Conservation (phyloP, 225 moss, liverwort and hornwort genomes). For the Ulota crispa region DNA sequence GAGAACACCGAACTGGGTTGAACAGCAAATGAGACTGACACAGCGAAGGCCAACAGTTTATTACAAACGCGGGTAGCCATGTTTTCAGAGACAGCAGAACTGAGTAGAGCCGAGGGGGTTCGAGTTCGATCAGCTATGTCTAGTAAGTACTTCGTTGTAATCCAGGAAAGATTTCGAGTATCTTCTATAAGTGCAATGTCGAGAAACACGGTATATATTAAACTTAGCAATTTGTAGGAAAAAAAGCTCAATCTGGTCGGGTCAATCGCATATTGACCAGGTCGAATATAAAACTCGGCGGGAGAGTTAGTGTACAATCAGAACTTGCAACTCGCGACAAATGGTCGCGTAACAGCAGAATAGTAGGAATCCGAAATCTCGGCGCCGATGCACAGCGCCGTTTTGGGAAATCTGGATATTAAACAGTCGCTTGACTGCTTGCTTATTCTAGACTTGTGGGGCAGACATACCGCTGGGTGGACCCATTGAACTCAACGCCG, state of each 20-base stretch:
- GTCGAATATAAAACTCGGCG: constrained; percentile 21
- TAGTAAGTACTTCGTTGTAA: background rate
- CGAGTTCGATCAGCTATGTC: background rate
- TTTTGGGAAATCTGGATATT: background rate
- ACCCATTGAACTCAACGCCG: background rate
- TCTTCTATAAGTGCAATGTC: background rate
- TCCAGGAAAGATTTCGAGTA: constrained; percentile 21
- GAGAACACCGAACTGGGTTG: background rate
- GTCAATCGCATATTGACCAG: background rate
- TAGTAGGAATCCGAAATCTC: constrained; percentile 1
- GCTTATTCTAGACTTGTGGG: background rate
- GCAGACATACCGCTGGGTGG: background rate
- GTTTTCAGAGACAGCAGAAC: background rate
- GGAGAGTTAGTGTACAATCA: background rate
- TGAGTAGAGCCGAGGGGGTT: background rate
- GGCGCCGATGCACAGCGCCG: constrained; percentile 34
- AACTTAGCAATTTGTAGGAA: constrained; percentile 3
- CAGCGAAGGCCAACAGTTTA: background rate
- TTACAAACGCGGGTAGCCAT: background rate
- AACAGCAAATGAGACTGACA: background rate
- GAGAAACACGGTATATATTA: background rate
- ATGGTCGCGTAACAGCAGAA: background rate
- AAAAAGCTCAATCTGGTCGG: background rate
- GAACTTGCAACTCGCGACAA: background rate
- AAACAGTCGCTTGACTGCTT: background rate